Evolutionary conservation across 192 early-diverging fungal species (phyloP).

Genomic region (Endogone sp.): DNA sequence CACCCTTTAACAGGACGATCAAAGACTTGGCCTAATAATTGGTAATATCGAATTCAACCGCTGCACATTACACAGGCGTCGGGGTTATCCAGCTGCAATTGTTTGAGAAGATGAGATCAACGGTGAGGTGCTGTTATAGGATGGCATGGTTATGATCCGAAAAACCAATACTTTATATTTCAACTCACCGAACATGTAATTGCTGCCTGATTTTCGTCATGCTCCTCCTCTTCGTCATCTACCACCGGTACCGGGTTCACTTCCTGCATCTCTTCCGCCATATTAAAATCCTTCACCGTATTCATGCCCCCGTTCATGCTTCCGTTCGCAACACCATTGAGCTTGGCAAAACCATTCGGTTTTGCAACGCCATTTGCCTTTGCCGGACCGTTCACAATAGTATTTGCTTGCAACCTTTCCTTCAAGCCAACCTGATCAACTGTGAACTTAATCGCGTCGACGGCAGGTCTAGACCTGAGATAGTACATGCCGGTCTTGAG

Average conservation of each 20-base stretch:
- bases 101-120: conserved; percentile 1
- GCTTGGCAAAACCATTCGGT: conserved; percentile 4
- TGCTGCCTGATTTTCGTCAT: conserved; percentile 44
- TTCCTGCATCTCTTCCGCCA: conserved; percentile 19
- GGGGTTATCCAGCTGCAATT: conserved; percentile 68
- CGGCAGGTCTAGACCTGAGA: conserved; percentile 86
- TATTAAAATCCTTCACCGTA: conserved; percentile 1
- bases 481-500: conserved; percentile 99
- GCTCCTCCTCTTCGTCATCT: conserved; percentile 2
- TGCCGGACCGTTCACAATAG: conserved; percentile 32
- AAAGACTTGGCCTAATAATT: too few species aligned
- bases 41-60: conserved; percentile 48
- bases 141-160: too few species aligned
- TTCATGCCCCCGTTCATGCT: background rate
- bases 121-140: too few species aligned
- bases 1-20: too few species aligned
- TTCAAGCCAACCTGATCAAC: conserved; percentile 75
- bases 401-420: conserved; percentile 26
- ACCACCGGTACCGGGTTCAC: background rate
- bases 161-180: too few species aligned
- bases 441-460: conserved; percentile 97
- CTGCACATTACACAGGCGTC: conserved; percentile 92
- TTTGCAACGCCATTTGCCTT: conserved; percentile 29
- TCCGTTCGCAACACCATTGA: conserved; percentile 17
- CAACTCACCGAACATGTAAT: conserved; percentile 65